These are phyloP conservation scores for Lithohypha guttulata DNA, from an alignment of 2,329 filamentous ascomycete species.

Conservation along the genomic window DNA sequence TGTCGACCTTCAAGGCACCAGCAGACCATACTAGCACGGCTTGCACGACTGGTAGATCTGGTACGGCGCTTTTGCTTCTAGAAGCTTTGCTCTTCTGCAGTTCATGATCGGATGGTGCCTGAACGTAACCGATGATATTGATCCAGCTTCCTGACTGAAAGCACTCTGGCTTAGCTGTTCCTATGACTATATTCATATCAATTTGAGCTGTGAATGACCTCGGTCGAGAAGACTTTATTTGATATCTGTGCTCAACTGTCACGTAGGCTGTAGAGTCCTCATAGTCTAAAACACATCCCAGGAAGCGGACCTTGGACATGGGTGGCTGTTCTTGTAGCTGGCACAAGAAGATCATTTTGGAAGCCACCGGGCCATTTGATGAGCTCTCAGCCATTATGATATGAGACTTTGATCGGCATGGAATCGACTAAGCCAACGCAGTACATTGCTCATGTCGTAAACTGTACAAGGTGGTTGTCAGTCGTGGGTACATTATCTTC, in stretches of 20 bases:
- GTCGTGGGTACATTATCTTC: too few relatives aligned
- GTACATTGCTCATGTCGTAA: not conserved
- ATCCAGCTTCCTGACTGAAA: slow-evolving; percentile 67
- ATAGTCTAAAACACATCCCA: slow-evolving; percentile 64
- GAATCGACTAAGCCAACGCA: not conserved
- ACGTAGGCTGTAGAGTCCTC: slow-evolving; percentile 49
- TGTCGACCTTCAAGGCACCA: slow-evolving; percentile 57
- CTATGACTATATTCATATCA: slow-evolving; percentile 61
- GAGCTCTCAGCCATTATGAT: not conserved
- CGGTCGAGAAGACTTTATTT: slow-evolving; percentile 24
- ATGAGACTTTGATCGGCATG: not conserved
- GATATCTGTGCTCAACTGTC: slow-evolving; percentile 57
- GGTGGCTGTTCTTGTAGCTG: slow-evolving; percentile 42
- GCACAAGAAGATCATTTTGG: slow-evolving; percentile 54
- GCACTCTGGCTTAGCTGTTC: slow-evolving; percentile 51
- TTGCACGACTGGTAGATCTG: slow-evolving; percentile 42
- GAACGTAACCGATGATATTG: slow-evolving; percentile 74
- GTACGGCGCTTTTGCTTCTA: not conserved
- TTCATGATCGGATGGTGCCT: not conserved
- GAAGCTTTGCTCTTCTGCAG: slow-evolving; percentile 23
- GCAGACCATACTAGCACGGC: slow-evolving; percentile 69
- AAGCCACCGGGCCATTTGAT: slow-evolving; percentile 48
- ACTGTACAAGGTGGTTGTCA: not conserved
- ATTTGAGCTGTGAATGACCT: slow-evolving; percentile 46
- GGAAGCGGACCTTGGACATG: slow-evolving; percentile 75